phyloP scores from a whole-genome alignment of 805 yeast genomes.

The Starmerella gropengiesseri region DNA sequence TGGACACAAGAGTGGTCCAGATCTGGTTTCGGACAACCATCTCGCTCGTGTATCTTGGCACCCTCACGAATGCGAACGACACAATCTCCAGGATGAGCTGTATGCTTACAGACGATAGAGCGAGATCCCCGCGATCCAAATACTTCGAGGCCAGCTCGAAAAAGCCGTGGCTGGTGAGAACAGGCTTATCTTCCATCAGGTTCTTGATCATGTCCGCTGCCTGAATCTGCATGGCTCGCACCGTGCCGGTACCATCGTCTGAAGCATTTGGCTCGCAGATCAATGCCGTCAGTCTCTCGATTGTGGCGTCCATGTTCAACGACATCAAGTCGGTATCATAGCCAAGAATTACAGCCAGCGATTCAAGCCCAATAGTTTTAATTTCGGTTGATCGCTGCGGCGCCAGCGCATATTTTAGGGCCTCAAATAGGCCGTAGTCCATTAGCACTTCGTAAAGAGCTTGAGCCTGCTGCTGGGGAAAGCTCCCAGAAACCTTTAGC shows the following conservation, averaged over 20 bases:
- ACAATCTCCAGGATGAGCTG: constrained; percentile 5
- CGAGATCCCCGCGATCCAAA: neutral
- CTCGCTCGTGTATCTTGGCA: constrained; percentile 1
- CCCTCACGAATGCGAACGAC: constrained; percentile 1
- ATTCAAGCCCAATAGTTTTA: constrained; percentile 65
- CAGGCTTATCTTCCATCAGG: constrained; percentile 1
- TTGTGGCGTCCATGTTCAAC: neutral
- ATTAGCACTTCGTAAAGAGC: constrained; percentile 56
- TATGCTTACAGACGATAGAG: neutral
- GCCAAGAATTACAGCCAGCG: constrained; percentile 9
- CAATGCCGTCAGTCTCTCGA: neutral
- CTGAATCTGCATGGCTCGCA: constrained; percentile 9
- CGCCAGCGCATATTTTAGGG: constrained; percentile 60
- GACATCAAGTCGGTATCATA: constrained; percentile 5
- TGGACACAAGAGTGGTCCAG: constrained; percentile 4
- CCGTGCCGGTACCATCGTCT: neutral
- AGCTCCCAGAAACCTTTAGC: constrained; percentile 57
- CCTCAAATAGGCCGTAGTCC: constrained; percentile 54
- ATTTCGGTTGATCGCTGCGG: constrained; percentile 35
- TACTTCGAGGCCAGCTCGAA: neutral
- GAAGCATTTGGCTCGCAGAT: neutral
- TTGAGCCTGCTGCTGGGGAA: constrained; percentile 50
- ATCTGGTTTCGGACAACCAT: neutral
- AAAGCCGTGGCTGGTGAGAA: neutral
- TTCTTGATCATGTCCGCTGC: constrained; percentile 10